Percentiles rank a stretch among this genome's conserved stretches.
Conservation (phyloP, 257 asterid species). For the Leonotis leonurus region DNA sequence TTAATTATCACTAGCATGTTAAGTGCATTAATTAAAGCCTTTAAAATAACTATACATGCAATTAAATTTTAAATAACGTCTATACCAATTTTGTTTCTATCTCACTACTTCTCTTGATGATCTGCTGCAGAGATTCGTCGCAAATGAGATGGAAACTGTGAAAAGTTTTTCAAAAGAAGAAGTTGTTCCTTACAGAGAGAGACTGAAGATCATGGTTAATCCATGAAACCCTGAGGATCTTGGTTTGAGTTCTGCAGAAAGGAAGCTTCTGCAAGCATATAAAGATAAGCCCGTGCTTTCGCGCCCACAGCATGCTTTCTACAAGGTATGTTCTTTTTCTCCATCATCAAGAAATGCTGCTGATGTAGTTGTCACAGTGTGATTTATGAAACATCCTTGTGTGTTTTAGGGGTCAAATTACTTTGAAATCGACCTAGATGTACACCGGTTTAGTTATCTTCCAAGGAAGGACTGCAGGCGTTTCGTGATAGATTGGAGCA, state of each 20-base stretch:
- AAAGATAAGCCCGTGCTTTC: conserved; percentile 91
- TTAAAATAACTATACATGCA: too few species aligned
- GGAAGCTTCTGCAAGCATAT: conserved; percentile 72
- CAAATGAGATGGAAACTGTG: conserved; percentile 57
- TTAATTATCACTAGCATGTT: too few species aligned
- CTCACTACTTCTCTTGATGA: neutral
- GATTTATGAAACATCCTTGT: neutral
- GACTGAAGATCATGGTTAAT: conserved; percentile 75
- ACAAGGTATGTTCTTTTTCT: conserved; percentile 32
- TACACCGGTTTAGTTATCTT: conserved; percentile 86
- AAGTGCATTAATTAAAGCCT: too few species aligned
- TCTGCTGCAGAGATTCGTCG: conserved; percentile 49
- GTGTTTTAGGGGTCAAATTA: conserved; percentile 67
- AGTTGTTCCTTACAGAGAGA: conserved; percentile 60
- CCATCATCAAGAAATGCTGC: neutral
- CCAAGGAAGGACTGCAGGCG: conserved; percentile 77
- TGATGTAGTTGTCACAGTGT: neutral
- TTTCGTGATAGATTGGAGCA: conserved; percentile 63
- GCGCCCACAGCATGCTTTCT: conserved; percentile 83
- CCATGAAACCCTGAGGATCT: conserved; percentile 73
- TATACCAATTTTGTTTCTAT: neutral
- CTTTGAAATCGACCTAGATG: conserved; percentile 89
- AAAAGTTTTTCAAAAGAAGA: conserved; percentile 61
- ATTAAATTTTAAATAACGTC: too few species aligned
- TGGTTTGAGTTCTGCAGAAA: conserved; percentile 66